Percentiles rank a stretch among this genome's conserved stretches.
phyloP scores from a whole-genome alignment of 345 rosid species.

The Brassica juncea region DNA sequence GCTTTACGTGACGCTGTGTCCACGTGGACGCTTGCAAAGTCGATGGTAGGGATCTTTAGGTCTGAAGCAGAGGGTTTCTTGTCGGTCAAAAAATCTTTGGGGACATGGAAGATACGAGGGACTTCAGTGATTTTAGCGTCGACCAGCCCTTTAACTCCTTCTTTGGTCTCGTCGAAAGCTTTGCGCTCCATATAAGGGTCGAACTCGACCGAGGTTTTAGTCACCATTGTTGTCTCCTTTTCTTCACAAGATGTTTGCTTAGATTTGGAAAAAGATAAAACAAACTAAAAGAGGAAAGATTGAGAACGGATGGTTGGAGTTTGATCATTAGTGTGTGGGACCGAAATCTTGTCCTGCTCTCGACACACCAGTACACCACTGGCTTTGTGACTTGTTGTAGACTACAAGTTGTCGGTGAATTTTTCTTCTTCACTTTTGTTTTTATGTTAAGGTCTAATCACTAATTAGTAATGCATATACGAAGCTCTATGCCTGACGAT shows the following conservation, averaged over 20 bases:
- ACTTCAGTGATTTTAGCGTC: background rate
- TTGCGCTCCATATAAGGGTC: background rate
- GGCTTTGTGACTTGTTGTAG: no score
- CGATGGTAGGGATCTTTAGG: conserved; percentile 42
- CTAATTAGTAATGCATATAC: no score
- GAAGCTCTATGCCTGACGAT: no score
- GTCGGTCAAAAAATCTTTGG: background rate
- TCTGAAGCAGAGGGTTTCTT: background rate
- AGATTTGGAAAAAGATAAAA: background rate
- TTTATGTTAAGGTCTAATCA: no score
- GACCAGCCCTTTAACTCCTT: background rate
- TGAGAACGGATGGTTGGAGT: background rate
- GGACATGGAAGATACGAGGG: background rate
- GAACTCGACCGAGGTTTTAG: background rate
- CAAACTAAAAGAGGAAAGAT: background rate
- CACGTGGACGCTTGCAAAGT: conserved; percentile 32
- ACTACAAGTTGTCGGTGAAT: no score
- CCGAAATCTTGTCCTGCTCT: no score
- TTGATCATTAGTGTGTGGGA: no score
- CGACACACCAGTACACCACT: no score
- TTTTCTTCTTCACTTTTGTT: no score
- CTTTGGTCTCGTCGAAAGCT: background rate
- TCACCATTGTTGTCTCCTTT: background rate
- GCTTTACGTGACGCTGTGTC: background rate
- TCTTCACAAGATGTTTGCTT: background rate